Evolutionary conservation across 2,329 filamentous ascomycete species (phyloP).

Genomic region (Xylaria arbuscula): DNA sequence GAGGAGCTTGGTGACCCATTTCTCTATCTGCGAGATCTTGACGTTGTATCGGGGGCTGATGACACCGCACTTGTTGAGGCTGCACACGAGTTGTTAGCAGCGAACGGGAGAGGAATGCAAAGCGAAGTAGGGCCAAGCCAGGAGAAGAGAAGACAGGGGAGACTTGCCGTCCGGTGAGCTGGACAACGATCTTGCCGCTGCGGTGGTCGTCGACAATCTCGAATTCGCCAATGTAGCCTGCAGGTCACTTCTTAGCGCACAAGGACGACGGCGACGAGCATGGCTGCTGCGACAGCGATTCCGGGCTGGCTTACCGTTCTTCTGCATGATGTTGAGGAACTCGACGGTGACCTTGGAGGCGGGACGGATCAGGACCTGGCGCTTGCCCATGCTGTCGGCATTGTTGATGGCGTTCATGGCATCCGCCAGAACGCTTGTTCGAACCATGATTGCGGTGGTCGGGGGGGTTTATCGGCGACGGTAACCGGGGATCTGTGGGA

Average conservation of each 20-base stretch:
- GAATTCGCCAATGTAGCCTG: constrained; percentile 35
- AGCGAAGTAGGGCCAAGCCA: no score
- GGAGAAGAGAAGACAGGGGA: no score
- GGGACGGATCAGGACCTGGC: constrained; percentile 32
- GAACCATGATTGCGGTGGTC: constrained; percentile 34
- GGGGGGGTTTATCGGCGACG: constrained; percentile 18
- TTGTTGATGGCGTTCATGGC: constrained; percentile 35
- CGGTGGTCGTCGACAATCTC: constrained; percentile 36
- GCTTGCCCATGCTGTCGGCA: constrained; percentile 34
- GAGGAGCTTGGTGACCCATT: constrained; percentile 33
- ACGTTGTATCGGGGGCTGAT: constrained; percentile 36
- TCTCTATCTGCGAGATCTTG: constrained; percentile 32
- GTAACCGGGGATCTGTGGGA: constrained; percentile 17
- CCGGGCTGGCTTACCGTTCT: constrained; percentile 25
- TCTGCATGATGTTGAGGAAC: constrained; percentile 37
- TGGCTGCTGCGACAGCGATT: background rate
- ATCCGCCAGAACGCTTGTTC: constrained; percentile 34
- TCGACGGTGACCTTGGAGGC: constrained; percentile 35
- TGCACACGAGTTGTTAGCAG: constrained; percentile 17
- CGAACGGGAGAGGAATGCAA: no score
- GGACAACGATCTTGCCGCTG: constrained; percentile 35
- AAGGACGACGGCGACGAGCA: background rate
- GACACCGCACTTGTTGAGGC: constrained; percentile 35
- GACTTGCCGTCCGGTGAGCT: constrained; percentile 31
- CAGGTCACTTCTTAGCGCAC: background rate